phyloP scores from a whole-genome alignment of 257 asterid species.

The Primulina huaijiensis region DNA sequence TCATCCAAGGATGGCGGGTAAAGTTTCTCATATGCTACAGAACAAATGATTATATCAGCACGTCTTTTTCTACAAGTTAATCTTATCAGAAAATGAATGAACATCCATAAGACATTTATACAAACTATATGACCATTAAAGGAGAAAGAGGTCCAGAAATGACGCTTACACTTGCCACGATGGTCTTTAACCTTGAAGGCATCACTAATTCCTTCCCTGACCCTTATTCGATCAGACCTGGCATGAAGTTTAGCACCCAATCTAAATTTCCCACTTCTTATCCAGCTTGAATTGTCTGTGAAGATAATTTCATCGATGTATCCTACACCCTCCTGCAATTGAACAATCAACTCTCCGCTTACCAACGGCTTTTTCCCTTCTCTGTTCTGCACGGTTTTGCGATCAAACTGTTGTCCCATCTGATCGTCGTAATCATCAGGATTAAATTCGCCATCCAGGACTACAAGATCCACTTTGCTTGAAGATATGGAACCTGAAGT shows the following conservation, averaged over 20 bases:
- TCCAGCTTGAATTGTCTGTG: constrained; percentile 95
- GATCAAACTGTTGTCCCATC: constrained; percentile 50
- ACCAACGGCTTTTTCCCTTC: constrained; percentile 82
- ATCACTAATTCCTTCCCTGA: constrained; percentile 76
- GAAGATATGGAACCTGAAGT: constrained; percentile 65
- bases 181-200: constrained; percentile 82
- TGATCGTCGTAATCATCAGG: constrained; percentile 53
- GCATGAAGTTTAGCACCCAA: constrained; percentile 46
- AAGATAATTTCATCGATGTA: constrained; percentile 52
- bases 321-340: constrained; percentile 66
- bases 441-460: constrained; percentile 73
- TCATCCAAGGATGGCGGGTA: constrained; percentile 59
- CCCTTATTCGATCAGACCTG: constrained; percentile 27
- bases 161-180: constrained; percentile 76
- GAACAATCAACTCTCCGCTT: constrained; percentile 52
- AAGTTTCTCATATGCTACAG: constrained; percentile 70
- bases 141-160: background rate
- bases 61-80: background rate
- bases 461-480: constrained; percentile 43
- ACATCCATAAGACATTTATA: too few relatives aligned
- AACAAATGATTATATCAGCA: constrained; percentile 15
- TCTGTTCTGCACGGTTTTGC: constrained; percentile 47
- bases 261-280: constrained; percentile 71
- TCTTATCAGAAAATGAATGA: background rate
- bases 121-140: too few relatives aligned